Conservation (phyloP, 371 early-diverging fungal genomes). For the Rhizopus delemar region DNA sequence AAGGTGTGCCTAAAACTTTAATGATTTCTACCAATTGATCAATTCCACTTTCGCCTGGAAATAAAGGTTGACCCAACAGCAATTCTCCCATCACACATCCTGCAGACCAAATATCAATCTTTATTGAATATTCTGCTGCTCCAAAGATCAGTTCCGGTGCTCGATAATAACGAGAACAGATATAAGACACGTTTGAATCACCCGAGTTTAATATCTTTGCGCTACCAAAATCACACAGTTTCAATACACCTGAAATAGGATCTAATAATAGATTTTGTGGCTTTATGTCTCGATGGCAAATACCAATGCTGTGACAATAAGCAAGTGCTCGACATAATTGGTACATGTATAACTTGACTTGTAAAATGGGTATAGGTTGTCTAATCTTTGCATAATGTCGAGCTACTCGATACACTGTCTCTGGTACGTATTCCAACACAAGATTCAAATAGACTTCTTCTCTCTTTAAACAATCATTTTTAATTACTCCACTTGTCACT, state of each 20-base stretch:
- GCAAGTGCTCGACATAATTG: conserved; percentile 94
- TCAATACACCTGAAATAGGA: conserved; percentile 82
- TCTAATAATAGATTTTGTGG: conserved; percentile 97
- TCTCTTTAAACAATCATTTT: conserved; percentile 23
- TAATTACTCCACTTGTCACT: not conserved
- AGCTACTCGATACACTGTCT: conserved; percentile 81
- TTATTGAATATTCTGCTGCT: conserved; percentile 84
- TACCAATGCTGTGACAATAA: conserved; percentile 94
- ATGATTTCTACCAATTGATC: conserved; percentile 99
- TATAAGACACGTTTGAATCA: conserved; percentile 93
- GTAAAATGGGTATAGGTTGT: conserved; percentile 88
- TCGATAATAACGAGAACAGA: conserved; percentile 96
- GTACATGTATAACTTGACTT: conserved; percentile 95
- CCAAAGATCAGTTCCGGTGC: conserved; percentile 96
- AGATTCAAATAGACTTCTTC: conserved; percentile 85
- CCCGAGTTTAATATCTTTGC: conserved; percentile 89
- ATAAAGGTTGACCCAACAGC: conserved; percentile 89
- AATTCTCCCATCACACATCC: conserved; percentile 98
- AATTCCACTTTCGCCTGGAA: conserved; percentile 97
- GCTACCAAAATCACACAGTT: conserved; percentile 97
- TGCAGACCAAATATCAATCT: conserved; percentile 95
- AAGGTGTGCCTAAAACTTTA: conserved; percentile 96
- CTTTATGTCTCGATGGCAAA: conserved; percentile 94
- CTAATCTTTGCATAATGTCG: conserved; percentile 79
- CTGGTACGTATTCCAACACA: conserved; percentile 81